Evolutionary conservation across 345 rosid species (phyloP).

Genomic region (Citrus glauca): DNA sequence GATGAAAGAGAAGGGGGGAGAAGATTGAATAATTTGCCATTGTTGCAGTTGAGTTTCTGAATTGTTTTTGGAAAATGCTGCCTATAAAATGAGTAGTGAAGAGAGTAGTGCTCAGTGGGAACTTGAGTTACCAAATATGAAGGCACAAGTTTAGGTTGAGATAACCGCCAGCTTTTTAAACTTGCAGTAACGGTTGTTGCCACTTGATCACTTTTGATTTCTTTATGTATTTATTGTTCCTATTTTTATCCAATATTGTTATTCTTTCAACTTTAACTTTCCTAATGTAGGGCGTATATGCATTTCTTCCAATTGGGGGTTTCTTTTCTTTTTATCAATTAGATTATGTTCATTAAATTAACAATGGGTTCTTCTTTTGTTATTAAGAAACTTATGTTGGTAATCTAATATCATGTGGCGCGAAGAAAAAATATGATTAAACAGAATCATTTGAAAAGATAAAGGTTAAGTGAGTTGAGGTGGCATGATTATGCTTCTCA

Average conservation of each 20-base stretch:
- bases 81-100: neutral
- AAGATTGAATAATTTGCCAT: conserved; percentile 33
- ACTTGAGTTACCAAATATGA: neutral
- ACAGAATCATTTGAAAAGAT: conserved; percentile 12
- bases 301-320: conserved; percentile 51
- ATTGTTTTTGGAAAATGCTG: neutral
- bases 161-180: conserved; percentile 14
- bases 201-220: conserved; percentile 8
- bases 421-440: neutral
- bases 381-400: neutral
- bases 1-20: conserved; percentile 23
- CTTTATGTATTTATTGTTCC: neutral
- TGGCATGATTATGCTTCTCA: conserved; percentile 18
- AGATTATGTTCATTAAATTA: too few species aligned
- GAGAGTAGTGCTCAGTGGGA: neutral
- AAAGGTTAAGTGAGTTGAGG: conserved; percentile 10
- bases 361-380: neutral
- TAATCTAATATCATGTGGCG: conserved; percentile 1
- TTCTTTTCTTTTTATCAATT: conserved; percentile 20
- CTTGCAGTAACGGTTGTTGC: neutral
- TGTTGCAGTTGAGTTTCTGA: neutral
- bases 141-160: neutral
- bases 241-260: neutral
- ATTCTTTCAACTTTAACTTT: conserved; percentile 31
- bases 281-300: conserved; percentile 34